Conservation (phyloP, 2,329 filamentous ascomycete genomes). For the Xylaria sp. region DNA sequence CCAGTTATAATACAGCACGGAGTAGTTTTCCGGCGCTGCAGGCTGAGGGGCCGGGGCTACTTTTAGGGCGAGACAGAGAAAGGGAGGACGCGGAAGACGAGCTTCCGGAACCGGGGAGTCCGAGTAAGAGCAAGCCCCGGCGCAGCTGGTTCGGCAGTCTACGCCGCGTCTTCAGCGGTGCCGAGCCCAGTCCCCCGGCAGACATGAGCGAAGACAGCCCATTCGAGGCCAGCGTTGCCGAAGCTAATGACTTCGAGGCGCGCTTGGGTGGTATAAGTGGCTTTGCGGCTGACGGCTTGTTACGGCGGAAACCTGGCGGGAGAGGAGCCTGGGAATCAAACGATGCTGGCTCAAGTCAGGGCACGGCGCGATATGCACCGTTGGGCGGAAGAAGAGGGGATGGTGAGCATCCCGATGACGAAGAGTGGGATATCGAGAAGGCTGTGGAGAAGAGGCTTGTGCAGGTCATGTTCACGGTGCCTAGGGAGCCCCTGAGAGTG, state of each 20-base stretch:
- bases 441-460: constrained; percentile 77
- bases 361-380: constrained; percentile 47
- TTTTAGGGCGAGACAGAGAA: constrained; percentile 52
- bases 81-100: constrained; percentile 41
- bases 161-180: constrained; percentile 67
- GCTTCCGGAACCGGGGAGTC: constrained; percentile 58
- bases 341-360: constrained; percentile 48
- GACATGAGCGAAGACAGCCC: constrained; percentile 46
- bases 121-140: constrained; percentile 67
- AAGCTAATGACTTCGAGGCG: constrained; percentile 58
- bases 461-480: constrained; percentile 93
- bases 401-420: constrained; percentile 72
- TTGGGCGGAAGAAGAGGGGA: constrained; percentile 18
- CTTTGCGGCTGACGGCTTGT: constrained; percentile 57
- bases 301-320: constrained; percentile 64
- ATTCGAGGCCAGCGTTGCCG: constrained; percentile 49
- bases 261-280: constrained; percentile 56
- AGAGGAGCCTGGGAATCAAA: constrained; percentile 63
- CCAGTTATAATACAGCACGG: constrained; percentile 64
- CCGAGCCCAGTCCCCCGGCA: constrained; percentile 46
- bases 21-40: constrained; percentile 64
- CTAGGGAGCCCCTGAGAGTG: constrained; percentile 85
- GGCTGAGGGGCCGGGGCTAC: constrained; percentile 62
- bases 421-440: constrained; percentile 74
- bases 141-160: constrained; percentile 77